Evolutionary conservation across 2,329 filamentous ascomycete genomes (phyloP).

Genomic region (Rasamsonia emersonii): DNA sequence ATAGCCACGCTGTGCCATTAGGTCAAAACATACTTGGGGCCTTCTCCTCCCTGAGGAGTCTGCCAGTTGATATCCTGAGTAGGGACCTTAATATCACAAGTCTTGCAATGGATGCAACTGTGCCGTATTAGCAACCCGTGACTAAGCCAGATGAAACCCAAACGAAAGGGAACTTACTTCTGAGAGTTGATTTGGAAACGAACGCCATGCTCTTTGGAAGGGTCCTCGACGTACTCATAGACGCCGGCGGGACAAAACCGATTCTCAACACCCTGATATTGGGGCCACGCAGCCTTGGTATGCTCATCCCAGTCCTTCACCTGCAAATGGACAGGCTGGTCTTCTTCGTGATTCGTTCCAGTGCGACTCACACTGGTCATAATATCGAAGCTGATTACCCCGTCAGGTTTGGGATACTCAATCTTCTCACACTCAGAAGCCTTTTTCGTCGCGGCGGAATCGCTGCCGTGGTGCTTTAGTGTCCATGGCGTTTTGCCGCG

Average conservation of each 20-base stretch:
- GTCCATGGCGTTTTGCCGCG: constrained; percentile 88
- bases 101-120: constrained; percentile 99
- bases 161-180: constrained; percentile 61
- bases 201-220: constrained; percentile 75
- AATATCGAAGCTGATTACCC: constrained; percentile 91
- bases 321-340: constrained; percentile 92
- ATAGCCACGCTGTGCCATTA: no score
- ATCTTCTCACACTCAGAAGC: constrained; percentile 80
- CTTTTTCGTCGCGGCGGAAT: constrained; percentile 68
- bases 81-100: constrained; percentile 97
- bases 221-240: constrained; percentile 95
- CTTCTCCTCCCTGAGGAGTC: constrained; percentile 84
- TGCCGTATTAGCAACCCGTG: constrained; percentile 10
- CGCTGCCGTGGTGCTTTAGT: constrained; percentile 69
- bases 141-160: neutral
- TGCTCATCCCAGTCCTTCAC: constrained; percentile 94
- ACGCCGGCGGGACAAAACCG: constrained; percentile 95
- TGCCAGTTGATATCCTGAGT: constrained; percentile 97
- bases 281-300: constrained; percentile 70
- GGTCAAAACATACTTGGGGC: constrained; percentile 58
- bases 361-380: constrained; percentile 90
- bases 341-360: constrained; percentile 97
- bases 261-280: constrained; percentile 88
- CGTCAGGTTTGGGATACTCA: constrained; percentile 93
- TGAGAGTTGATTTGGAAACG: constrained; percentile 96